A percentile compares a stretch with the other conserved stretches of the same genome.
Evolutionary conservation across 2,329 filamentous ascomycete genomes (phyloP).

Genomic region (Tolypocladium album): DNA sequence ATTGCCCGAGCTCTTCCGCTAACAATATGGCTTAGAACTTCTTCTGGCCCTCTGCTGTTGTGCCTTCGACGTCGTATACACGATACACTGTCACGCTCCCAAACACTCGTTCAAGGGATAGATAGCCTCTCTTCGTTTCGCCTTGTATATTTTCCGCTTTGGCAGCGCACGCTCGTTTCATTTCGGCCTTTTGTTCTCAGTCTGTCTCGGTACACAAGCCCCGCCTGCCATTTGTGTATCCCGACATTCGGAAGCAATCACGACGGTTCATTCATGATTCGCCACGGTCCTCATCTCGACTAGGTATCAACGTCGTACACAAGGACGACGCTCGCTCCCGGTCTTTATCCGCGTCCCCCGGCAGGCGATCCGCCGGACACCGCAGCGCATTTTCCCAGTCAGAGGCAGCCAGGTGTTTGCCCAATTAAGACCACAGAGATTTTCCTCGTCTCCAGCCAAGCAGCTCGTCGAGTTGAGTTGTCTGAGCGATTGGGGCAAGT

Average conservation of each 20-base stretch:
- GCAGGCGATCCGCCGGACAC: background rate
- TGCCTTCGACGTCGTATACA: background rate
- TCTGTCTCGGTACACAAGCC: background rate
- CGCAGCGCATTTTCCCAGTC: background rate
- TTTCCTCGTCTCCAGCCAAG: conserved; percentile 4
- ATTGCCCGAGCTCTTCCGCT: background rate
- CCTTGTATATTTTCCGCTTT: background rate
- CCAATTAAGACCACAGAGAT: background rate
- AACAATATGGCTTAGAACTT: background rate
- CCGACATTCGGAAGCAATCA: conserved; percentile 6
- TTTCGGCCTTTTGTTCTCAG: background rate
- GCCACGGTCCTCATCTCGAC: conserved; percentile 9
- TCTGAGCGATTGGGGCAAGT: background rate
- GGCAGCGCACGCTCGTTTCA: background rate
- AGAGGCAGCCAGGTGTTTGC: conserved; percentile 4
- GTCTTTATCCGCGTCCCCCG: background rate
- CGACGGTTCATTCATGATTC: conserved; percentile 11
- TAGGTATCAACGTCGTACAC: conserved; percentile 12
- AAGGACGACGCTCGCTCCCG: conserved; percentile 6
- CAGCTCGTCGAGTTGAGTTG: conserved; percentile 8
- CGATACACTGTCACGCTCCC: background rate
- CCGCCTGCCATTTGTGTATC: conserved; percentile 10
- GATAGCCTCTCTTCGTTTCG: background rate
- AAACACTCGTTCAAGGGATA: background rate
- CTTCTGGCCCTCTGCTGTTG: background rate